Evolutionary conservation across 2,329 filamentous ascomycete genomes (phyloP).

Genomic region (Dactylellina haptotyla): DNA sequence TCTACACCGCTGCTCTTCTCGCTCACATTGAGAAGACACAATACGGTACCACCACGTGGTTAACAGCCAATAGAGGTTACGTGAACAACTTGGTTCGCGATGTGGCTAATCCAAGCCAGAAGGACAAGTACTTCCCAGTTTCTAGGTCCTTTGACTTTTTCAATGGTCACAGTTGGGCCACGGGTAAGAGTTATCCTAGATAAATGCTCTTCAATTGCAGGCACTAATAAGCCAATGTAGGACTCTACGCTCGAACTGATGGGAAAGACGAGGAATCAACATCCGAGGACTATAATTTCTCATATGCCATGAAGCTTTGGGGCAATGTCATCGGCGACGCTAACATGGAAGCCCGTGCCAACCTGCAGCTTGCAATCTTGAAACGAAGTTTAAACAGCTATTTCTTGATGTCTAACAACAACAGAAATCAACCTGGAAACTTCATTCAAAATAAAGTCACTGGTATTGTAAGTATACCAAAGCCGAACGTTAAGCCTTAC

Average conservation of each 20-base stretch:
- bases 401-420: slow-evolving; percentile 79
- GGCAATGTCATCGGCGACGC: slow-evolving; percentile 78
- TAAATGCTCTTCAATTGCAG: not conserved
- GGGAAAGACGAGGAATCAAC: slow-evolving; percentile 89
- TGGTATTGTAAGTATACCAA: slow-evolving; percentile 55
- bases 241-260: slow-evolving; percentile 73
- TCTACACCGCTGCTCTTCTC: slow-evolving; percentile 85
- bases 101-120: slow-evolving; percentile 75
- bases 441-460: slow-evolving; percentile 79
- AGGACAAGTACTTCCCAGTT: slow-evolving; percentile 81
- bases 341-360: slow-evolving; percentile 82
- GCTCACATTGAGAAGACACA: slow-evolving; percentile 65
- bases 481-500: slow-evolving; percentile 63
- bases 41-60: slow-evolving; percentile 56
- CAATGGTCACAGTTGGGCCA: slow-evolving; percentile 85
- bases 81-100: slow-evolving; percentile 88
- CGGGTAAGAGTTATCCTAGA: slow-evolving; percentile 64
- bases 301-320: slow-evolving; percentile 94
- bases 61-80: slow-evolving; percentile 82
- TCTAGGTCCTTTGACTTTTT: slow-evolving; percentile 92
- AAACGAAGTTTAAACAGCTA: slow-evolving; percentile 78
- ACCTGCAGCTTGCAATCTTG: slow-evolving; percentile 83
- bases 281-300: slow-evolving; percentile 88
- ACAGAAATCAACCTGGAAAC: slow-evolving; percentile 75
- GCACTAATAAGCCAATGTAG: not conserved